Evolutionary conservation across 78 protist genomes (phyloP), one percentile per base, ranked within the genome.

Genomic region (Isochrysis galbana): DNA sequence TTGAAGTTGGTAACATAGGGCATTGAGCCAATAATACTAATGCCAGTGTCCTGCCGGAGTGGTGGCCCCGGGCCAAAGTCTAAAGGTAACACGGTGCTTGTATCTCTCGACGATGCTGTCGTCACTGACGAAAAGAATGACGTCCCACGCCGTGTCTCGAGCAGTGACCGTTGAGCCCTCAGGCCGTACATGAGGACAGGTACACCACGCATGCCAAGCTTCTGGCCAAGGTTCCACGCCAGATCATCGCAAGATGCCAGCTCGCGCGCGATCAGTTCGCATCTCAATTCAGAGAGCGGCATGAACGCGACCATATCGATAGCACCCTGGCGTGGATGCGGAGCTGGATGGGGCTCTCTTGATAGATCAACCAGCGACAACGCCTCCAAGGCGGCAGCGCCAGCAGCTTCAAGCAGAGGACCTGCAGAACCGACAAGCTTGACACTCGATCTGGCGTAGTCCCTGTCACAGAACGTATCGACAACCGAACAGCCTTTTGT

Each of bases 301-400:
- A 77, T 77, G 84, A 77, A 77, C 0, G 84, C 14, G n/a, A 77
- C 48, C 84, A 77, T 77, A 14, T 77, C 84, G n/a, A 77, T 46
- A 1, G 84, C 84, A 2, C 84, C 84, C 25, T 21, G 26, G 0
- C 84, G 45, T 17, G 84, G 84, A 29, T 77, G 84, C 3, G 84
- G 84, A 17, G 84, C 84, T 5, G 84, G 84, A 39, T 39, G 84
- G 29, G 84, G 84, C 84, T 77, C 84, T 2, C 3, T 5, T 29
- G 44, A 39, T 3, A 77, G 46, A 39, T 77, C 84, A 7, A 77
- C 23, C 17, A 39, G 21, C 25, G 47, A 39, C 14, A 77, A 32
- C 0, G 84, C 84, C 47, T 36, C 84, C 23, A 1, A 25, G 5
- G 46, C 84, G n/a, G 46, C 84, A 22, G 84, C 44, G 19, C 46